Percentiles rank a stretch among this genome's conserved stretches.
phyloP scores from a whole-genome alignment of 495 filamentous ascomycete species.

The Podospora conica region DNA sequence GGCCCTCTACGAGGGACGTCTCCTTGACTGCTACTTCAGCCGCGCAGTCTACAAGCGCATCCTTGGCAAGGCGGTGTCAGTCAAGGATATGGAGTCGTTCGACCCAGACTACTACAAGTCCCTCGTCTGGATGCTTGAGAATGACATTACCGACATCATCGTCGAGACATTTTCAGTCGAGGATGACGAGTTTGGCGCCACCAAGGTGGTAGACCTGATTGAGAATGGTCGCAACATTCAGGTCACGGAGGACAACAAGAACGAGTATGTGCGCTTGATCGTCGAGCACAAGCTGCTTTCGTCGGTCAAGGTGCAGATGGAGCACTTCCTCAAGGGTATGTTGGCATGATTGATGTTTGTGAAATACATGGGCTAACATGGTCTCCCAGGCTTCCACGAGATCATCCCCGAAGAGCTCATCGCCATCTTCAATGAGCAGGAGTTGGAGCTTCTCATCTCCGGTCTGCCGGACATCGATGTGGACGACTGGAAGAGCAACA shows the following conservation, averaged over 20 bases:
- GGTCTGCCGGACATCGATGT: constrained; percentile 95
- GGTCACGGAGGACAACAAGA: constrained; percentile 97
- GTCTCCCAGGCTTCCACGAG: constrained; percentile 77
- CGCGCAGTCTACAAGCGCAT: constrained; percentile 97
- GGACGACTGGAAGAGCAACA: constrained; percentile 98
- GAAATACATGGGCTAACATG: constrained; percentile 17
- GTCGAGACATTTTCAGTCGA: constrained; percentile 96
- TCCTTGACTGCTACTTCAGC: constrained; percentile 98
- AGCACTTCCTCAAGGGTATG: constrained; percentile 88
- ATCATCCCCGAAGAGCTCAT: constrained; percentile 93
- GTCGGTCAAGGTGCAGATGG: constrained; percentile 88
- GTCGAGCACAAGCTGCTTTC: constrained; percentile 90
- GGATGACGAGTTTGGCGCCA: constrained; percentile 86
- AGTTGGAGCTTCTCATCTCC: constrained; percentile 93
- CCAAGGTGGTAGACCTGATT: constrained; percentile 78
- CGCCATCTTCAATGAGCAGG: constrained; percentile 97
- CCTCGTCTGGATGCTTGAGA: constrained; percentile 97
- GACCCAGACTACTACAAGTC: constrained; percentile 99
- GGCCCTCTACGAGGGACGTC: constrained; percentile 90
- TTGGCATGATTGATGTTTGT: background rate
- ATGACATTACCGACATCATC: constrained; percentile 98
- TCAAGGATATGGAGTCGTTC: constrained; percentile 99
- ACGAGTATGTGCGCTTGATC: constrained; percentile 88
- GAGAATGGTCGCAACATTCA: constrained; percentile 83
- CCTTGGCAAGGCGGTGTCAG: constrained; percentile 84